Conservation (phyloP, 148 eudicot species). For the Heliosperma pusillum region DNA sequence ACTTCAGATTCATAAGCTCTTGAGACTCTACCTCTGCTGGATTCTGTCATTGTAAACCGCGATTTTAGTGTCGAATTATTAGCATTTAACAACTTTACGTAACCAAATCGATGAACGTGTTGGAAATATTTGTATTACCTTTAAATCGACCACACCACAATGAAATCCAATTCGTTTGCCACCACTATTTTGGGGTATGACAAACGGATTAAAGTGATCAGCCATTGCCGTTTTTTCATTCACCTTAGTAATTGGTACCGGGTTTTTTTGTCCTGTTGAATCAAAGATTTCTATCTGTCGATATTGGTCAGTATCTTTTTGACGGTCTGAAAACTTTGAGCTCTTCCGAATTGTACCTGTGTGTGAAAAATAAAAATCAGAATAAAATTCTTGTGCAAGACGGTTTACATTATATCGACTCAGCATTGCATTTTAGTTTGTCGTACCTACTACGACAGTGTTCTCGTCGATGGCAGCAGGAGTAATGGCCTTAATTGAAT, state of each 20-base stretch:
- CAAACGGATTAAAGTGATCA: conserved; percentile 24
- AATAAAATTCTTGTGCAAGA: too few relatives aligned
- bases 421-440: too few relatives aligned
- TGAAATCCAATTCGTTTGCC: conserved; percentile 6
- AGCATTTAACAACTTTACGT: too few relatives aligned
- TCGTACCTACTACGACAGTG: conserved; percentile 9
- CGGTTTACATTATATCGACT: too few relatives aligned
- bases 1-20: too few relatives aligned
- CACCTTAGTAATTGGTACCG: neutral
- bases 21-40: too few relatives aligned
- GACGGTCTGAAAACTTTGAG: neutral
- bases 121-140: neutral
- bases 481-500: conserved; percentile 10
- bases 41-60: too few relatives aligned
- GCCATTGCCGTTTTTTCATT: neutral
- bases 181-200: neutral
- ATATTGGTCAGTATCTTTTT: neutral
- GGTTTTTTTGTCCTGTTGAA: neutral
- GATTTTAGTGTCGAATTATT: too few relatives aligned
- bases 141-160: neutral
- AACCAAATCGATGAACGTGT: too few relatives aligned
- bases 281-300: conserved; percentile 24
- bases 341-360: neutral
- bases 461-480: conserved; percentile 10
- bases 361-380: too few relatives aligned